Evolutionary conservation across 2,329 filamentous ascomycete species (phyloP).

Genomic region (Arthrobotrys musiformis): DNA sequence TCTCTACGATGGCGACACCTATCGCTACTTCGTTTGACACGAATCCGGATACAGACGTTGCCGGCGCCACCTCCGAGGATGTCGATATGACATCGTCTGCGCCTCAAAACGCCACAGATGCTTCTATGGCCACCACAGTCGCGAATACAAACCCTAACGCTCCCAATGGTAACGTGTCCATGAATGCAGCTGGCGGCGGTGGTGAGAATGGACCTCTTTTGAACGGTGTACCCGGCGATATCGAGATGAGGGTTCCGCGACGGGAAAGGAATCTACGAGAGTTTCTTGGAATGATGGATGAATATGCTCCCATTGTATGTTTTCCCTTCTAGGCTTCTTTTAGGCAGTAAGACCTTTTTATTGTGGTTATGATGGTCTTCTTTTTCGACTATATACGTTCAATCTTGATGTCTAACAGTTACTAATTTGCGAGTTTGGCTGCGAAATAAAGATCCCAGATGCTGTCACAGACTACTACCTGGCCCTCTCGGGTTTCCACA

Average conservation of each 20-base stretch:
- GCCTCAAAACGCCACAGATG: conserved; percentile 22
- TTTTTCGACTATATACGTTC: neutral
- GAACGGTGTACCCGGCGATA: conserved; percentile 6
- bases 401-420: neutral
- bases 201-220: conserved; percentile 28
- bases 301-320: conserved; percentile 93
- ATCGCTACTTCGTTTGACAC: conserved; percentile 53
- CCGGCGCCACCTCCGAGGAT: conserved; percentile 40
- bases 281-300: conserved; percentile 95
- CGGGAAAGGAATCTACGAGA: conserved; percentile 94
- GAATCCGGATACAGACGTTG: conserved; percentile 49
- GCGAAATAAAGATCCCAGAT: conserved; percentile 80
- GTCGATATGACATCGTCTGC: conserved; percentile 52
- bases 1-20: conserved; percentile 38
- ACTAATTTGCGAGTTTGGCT: too few species aligned
- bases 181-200: conserved; percentile 16
- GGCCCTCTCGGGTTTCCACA: conserved; percentile 90
- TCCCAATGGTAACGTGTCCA: conserved; percentile 33
- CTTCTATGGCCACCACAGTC: conserved; percentile 41
- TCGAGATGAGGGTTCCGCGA: conserved; percentile 65
- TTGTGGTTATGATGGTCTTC: neutral
- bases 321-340: conserved; percentile 1
- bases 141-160: conserved; percentile 44
- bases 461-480: conserved; percentile 98
- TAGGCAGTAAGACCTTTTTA: neutral